Base-by-base conservation (phyloP, 2,329 filamentous ascomycete species). In the Cercospora brassicicola region DNA sequence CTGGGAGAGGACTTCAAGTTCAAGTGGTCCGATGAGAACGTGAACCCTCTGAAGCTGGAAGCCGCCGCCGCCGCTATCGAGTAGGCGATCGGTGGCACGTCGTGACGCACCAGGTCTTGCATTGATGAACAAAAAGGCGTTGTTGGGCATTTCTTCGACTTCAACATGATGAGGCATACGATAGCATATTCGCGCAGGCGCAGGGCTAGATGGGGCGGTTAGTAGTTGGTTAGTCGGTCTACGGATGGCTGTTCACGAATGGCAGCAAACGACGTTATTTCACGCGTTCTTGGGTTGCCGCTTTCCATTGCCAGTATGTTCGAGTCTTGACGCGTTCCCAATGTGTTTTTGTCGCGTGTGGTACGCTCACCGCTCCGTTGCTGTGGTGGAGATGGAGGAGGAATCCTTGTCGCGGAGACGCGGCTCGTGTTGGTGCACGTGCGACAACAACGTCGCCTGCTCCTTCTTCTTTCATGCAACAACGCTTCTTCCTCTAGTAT, bases 1-100 rank as follows among this genome's bases (percentile, higher is more conserved):
- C 81, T 93, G 6, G 90, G 90, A n/a, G 76, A 88, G 51, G 89
- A 92, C 73, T 93, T 93, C 82, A 86, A 88, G 82, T 89, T 91
- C 79, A 85, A 87, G 81, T 93, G 90, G 75, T 73, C 73, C 81
- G 87, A 90, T 75, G 88, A 90, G 78, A 84, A 85, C 73, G 86
- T 92, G 73, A 92, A 92, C 83, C 90, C 90, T 39, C 84, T 90
- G 51, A 82, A 86, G 62, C 69, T 74, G 62, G 65, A 62, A 23
- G 67, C 71, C 30, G 66, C 68, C 33, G 71, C 73, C 51, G 72
- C 73, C 15, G 74, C 73, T 15, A 65, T 76, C 26, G 74, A 75
- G 71, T 75, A 74, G 64, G 20, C 26, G 11, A 18, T 5, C 2
- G 13, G 23, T 55, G 42, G 0, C 42, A 1, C 1, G 18, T 20